Evolutionary conservation across 2,329 filamentous ascomycete genomes (phyloP).

Genomic region (Emmonsiellopsis sp.): DNA sequence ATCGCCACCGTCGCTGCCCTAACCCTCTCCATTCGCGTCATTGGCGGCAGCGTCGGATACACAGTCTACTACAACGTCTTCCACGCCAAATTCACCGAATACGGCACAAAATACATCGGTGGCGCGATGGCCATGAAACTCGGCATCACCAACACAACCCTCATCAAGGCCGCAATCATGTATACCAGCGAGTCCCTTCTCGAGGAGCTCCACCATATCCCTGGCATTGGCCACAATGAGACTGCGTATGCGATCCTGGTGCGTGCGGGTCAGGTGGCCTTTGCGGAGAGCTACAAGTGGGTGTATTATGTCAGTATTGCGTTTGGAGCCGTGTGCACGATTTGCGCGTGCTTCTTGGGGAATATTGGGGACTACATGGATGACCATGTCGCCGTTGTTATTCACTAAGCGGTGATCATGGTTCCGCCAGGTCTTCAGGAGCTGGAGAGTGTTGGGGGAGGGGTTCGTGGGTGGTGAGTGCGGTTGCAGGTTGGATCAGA

Average conservation of each 20-base stretch:
- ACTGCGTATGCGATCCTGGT: slow-evolving; percentile 46
- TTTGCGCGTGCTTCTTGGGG: slow-evolving; percentile 51
- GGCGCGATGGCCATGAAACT: slow-evolving; percentile 40
- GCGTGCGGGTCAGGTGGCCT: slow-evolving; percentile 47
- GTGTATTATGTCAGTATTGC: slow-evolving; percentile 56
- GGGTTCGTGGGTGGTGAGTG: too few relatives aligned
- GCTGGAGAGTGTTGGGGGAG: too few relatives aligned
- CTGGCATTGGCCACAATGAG: slow-evolving; percentile 45
- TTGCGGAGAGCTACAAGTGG: slow-evolving; percentile 50
- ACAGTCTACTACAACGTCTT: slow-evolving; percentile 48
- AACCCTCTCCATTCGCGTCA: slow-evolving; percentile 59
- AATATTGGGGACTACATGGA: slow-evolving; percentile 52
- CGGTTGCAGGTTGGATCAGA: too few relatives aligned
- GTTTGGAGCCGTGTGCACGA: slow-evolving; percentile 49
- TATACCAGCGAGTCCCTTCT: slow-evolving; percentile 47
- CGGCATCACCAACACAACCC: slow-evolving; percentile 40
- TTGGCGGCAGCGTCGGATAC: slow-evolving; percentile 59
- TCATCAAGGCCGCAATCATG: slow-evolving; percentile 44
- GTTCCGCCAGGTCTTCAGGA: too few relatives aligned
- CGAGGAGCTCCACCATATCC: slow-evolving; percentile 39
- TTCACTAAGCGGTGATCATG: slow-evolving; percentile 17
- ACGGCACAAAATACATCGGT: slow-evolving; percentile 42
- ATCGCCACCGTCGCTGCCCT: slow-evolving; percentile 62
- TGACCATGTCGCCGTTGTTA: slow-evolving; percentile 48
- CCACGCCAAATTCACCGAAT: slow-evolving; percentile 37